These are phyloP conservation scores for Manihot esculenta DNA, from an alignment of 441 rosid species.

Conservation along the genomic window DNA sequence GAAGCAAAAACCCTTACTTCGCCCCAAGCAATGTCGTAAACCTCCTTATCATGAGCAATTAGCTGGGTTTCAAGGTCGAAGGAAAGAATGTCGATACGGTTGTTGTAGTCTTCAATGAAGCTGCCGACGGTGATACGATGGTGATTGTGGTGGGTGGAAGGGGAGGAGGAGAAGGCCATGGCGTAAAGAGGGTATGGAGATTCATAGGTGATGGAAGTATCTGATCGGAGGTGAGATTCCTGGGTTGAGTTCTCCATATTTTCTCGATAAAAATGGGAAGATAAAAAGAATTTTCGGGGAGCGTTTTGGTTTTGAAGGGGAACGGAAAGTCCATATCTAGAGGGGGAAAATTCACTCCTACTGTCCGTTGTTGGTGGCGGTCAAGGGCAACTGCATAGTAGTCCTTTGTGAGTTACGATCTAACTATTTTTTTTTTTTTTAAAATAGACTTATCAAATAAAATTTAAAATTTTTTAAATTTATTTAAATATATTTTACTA, in stretches of 20 bases:
- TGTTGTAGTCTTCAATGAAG: constrained; percentile 77
- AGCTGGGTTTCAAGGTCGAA: constrained; percentile 89
- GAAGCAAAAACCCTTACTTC: constrained; percentile 91
- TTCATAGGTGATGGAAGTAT: constrained; percentile 69
- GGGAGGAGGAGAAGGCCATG: constrained; percentile 66
- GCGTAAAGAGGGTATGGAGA: constrained; percentile 82
- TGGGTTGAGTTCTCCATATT: constrained; percentile 75
- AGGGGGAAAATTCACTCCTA: constrained; percentile 1
- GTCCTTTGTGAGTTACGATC: too few species aligned
- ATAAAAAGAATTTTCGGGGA: background rate
- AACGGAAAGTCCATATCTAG: background rate
- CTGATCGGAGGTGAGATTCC: constrained; percentile 70
- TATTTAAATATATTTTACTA: too few species aligned
- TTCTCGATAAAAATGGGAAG: background rate
- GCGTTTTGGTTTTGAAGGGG: background rate
- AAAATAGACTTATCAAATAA: too few species aligned
- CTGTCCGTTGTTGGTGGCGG: background rate
- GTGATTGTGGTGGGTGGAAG: constrained; percentile 22
- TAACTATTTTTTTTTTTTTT: too few species aligned
- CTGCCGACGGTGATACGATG: constrained; percentile 84
- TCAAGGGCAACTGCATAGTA: background rate
- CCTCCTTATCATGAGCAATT: constrained; percentile 95
- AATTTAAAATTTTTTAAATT: too few species aligned
- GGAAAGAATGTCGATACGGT: constrained; percentile 79
- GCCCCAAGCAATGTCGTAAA: constrained; percentile 95